phyloP scores from a whole-genome alignment of 2,329 filamentous ascomycete species.

The Tolypocladium album region DNA sequence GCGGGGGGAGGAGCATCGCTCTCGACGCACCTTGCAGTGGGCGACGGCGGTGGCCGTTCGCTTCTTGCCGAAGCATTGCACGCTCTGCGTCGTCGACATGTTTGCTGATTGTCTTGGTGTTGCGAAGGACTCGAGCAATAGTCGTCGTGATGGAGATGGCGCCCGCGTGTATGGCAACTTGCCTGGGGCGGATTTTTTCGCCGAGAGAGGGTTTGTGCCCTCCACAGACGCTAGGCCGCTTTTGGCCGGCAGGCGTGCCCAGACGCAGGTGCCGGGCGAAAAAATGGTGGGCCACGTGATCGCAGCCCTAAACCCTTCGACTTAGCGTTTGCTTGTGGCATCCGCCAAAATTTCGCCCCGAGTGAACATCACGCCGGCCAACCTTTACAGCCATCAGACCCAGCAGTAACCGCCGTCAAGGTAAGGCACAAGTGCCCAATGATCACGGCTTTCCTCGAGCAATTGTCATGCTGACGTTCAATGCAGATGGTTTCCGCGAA shows the following conservation, averaged over 20 bases:
- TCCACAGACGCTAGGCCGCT: conserved; percentile 16
- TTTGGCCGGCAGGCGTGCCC: neutral
- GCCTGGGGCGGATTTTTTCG: conserved; percentile 10
- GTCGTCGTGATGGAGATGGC: conserved; percentile 5
- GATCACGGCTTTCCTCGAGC: neutral
- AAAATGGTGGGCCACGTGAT: conserved; percentile 15
- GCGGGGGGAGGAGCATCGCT: neutral
- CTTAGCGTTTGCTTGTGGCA: conserved; percentile 17
- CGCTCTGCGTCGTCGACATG: conserved; percentile 71
- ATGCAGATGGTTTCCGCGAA: conserved; percentile 93
- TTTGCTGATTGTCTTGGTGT: conserved; percentile 29
- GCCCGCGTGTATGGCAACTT: neutral
- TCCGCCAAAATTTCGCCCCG: conserved; percentile 23
- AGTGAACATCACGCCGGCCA: conserved; percentile 23
- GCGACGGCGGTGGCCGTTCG: conserved; percentile 83
- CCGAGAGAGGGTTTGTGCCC: conserved; percentile 22
- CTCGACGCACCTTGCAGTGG: conserved; percentile 70
- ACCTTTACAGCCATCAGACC: conserved; percentile 22
- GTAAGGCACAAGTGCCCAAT: conserved; percentile 13
- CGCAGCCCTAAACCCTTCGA: conserved; percentile 23
- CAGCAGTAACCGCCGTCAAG: conserved; percentile 30
- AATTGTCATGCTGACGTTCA: conserved; percentile 18
- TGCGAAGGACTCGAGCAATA: conserved; percentile 3
- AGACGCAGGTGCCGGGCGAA: neutral
- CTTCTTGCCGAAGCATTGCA: conserved; percentile 99